Base-by-base conservation (phyloP, 305 asterid species). In the Fraxinus sp. region DNA sequence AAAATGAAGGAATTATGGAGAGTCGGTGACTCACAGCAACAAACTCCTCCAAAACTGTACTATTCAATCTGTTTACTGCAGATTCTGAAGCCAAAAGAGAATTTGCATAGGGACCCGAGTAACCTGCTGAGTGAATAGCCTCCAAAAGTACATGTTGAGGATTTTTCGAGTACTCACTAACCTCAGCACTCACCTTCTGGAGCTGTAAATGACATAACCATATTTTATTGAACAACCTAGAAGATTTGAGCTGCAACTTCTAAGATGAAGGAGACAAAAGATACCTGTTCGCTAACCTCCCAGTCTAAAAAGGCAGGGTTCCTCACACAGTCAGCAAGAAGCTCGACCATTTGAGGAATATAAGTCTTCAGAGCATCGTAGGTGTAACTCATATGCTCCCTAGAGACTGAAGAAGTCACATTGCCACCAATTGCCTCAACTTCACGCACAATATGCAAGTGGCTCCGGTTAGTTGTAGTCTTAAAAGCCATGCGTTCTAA, bases 341-440 rank as follows among this genome's bases (percentile, higher is more conserved):
- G 92, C 91, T 97, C 98, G 66, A 97, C 97, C 99, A 95, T 95
- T 84, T 91, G 94, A 39, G 99, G 99, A 78, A 88, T 86, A 83
- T 92, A 92, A 41, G 96, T 89, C 86, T 90, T 97, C 74, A 97
- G 85, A 77, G 96, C 96, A 87, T 93, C 99, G 77, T 85, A 97
- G 79, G 94, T 89, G 88, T 95, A 97, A 84, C 90, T 79, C 91
- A 92, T 91, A 87, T 95, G 98, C 90, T 97, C 99, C 83, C 98
- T 89, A 49, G 99, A 90, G 75, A 91, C 97, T 75, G 96, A 90
- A 76, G 95, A 91, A 59, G 83, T 85, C 81, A 95, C 95, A 85
- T 90, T 88, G 30, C 99, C 98, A 84, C 99, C 98, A 86, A 95
- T 92, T 81, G 99, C 98, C 92, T 97, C 99, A 70, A 97, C 90